Conservation (phyloP, 2,329 filamentous ascomycete species). For the Fusarium xyrophilum region DNA sequence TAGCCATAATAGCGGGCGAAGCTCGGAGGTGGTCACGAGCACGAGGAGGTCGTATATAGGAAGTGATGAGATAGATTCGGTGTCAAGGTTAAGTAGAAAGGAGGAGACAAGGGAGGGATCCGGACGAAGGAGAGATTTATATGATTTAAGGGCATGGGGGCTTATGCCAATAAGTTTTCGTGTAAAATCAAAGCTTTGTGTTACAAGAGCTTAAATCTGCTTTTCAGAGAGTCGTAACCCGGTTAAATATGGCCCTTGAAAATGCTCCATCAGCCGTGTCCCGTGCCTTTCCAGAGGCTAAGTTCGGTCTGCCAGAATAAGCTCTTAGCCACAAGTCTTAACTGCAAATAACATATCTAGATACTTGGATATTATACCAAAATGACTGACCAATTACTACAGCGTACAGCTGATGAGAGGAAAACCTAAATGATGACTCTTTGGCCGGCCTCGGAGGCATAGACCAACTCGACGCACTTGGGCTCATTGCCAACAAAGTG, state of each 20-base stretch:
- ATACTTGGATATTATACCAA: too few relatives aligned
- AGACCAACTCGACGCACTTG: accelerated
- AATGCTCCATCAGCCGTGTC: not conserved
- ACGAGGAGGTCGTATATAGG: not conserved
- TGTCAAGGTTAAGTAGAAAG: not conserved
- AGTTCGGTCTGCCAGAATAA: too few relatives aligned
- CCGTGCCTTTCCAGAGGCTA: too few relatives aligned
- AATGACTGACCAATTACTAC: too few relatives aligned
- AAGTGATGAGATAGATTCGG: not conserved
- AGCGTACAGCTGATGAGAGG: too few relatives aligned
- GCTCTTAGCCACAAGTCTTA: too few relatives aligned
- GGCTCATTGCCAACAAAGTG: accelerated
- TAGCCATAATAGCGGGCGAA: not conserved
- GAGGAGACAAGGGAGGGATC: not conserved
- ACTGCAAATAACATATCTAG: too few relatives aligned
- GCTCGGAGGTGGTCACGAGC: not conserved
- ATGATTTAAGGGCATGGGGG: not conserved
- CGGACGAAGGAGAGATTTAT: not conserved
- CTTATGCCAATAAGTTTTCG: not conserved
- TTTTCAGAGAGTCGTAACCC: accelerated
- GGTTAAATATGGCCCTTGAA: not conserved
- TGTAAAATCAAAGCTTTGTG: not conserved
- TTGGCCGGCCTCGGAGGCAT: too few relatives aligned
- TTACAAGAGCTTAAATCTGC: not conserved
- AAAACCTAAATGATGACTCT: too few relatives aligned